These are phyloP conservation scores for Beta lomatogona DNA, from an alignment of 179 eudicot genomes.

Conservation along the genomic window DNA sequence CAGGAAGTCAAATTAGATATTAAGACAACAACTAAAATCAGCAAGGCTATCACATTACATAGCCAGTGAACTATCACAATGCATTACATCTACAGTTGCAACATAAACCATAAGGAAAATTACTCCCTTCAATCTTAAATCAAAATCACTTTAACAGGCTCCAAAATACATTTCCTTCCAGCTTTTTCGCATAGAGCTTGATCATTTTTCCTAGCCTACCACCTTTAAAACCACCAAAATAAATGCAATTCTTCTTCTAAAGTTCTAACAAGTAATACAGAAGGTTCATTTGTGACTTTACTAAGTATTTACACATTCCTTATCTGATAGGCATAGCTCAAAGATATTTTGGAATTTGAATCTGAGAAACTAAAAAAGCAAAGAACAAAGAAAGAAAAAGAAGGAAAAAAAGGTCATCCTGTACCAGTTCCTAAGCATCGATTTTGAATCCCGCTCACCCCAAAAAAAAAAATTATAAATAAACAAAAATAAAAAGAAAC, in stretches of 20 bases:
- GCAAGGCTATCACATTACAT: not conserved
- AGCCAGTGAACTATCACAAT: not conserved
- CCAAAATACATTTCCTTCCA: not conserved
- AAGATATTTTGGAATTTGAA: not conserved
- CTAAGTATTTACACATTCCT: not conserved
- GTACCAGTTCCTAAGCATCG: not conserved
- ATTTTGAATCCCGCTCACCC: not conserved
- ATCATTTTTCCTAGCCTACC: not conserved
- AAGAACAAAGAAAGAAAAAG: not conserved
- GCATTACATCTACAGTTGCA: not conserved
- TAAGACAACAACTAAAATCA: not conserved
- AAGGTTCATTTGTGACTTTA: not conserved
- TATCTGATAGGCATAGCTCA: not conserved
- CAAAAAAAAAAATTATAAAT: not conserved
- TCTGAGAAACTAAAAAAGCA: not conserved
- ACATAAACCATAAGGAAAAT: not conserved
- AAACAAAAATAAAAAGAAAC: too few relatives aligned
- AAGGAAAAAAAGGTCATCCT: not conserved
- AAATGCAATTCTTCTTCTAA: not conserved
- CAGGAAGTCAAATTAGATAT: constrained; percentile 3
- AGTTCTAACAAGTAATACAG: not conserved
- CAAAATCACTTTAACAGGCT: not conserved
- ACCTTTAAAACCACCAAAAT: not conserved
- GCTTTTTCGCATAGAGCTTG: not conserved
- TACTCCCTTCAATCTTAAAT: not conserved